Base-by-base conservation (phyloP, 2,329 filamentous ascomycete species). In the Ophiostoma himal-ulmi region DNA sequence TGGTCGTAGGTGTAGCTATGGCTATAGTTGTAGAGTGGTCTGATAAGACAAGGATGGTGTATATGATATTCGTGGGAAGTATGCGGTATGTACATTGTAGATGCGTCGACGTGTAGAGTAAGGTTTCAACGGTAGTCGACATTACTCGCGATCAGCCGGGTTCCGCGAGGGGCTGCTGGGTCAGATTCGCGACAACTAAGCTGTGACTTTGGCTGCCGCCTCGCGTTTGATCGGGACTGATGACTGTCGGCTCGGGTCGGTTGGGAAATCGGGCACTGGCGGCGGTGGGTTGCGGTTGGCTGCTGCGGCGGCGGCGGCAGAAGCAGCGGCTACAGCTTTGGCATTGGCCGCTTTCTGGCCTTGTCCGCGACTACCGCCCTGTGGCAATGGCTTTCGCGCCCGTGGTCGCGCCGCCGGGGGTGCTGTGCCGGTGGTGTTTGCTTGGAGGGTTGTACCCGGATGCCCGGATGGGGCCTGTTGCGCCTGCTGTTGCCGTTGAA, bases 401-500 rank as follows among this genome's bases (percentile, higher is more conserved):
- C 54, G 66, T 8, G 48, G 69, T 37, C 57, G 44, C 52, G 22
- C 8, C 52, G 36, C 57, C 65, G 60, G 65, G 66, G 39, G 39
- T 36, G 52, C 54, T 62, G 57, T 26, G 62, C 62, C 44, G 17
- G 44, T 48, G 44, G 44, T 65, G 62, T 14, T 39, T 62, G 57
- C 57, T 62, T 13, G 57, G 26, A 26, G 57, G 26, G 57, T 30
- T 30, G 22, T 30, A 60, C 57, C 57, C 57, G 57, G 57, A 10
- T 7, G 57, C 26, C 60, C 60, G 30, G 60, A 64, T n/a, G 60
- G 60, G 60, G 34, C 30, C 60, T 64, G 60, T 20, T 60, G 57
- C 22, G 60, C 67, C 71, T 72, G 71, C 48, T 70, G 70, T 64
- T 71, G 71, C 13, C 54, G 71, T 66, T 70, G 71, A 70, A 70